phyloP scores from a whole-genome alignment of 2,329 filamentous ascomycete genomes.

The Nemania sp. region DNA sequence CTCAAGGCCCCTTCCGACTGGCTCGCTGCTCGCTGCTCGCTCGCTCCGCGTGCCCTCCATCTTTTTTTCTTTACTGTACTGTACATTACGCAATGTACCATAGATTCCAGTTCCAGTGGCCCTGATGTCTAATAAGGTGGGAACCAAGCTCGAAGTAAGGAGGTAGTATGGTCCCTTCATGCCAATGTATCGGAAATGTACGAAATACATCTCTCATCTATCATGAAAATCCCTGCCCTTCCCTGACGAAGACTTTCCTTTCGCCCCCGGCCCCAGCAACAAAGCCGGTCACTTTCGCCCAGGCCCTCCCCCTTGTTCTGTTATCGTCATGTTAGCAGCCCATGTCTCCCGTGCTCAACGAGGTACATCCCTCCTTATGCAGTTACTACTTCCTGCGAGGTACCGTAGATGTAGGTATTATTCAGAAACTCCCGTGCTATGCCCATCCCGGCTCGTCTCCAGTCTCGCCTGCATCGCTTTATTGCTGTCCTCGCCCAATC shows the following conservation, averaged over 20 bases:
- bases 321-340: slow-evolving; percentile 8
- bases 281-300: slow-evolving; percentile 20
- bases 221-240: slow-evolving; percentile 14
- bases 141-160: too few species aligned
- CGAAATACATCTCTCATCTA: slow-evolving; percentile 3
- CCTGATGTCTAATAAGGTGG: background rate
- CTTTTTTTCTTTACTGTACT: background rate
- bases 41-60: slow-evolving; percentile 12
- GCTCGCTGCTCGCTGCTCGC: slow-evolving; percentile 1
- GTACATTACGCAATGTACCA: slow-evolving; percentile 2
- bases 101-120: background rate
- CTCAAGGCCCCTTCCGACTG: background rate
- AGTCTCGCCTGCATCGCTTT: slow-evolving; percentile 39
- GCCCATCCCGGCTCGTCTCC: slow-evolving; percentile 25
- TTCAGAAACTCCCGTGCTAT: slow-evolving; percentile 31
- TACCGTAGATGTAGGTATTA: background rate
- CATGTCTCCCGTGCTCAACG: background rate
- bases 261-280: slow-evolving; percentile 4
- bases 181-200: too few species aligned
- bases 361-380: background rate
- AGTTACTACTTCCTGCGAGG: too few species aligned
- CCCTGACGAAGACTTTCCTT: slow-evolving; percentile 21
- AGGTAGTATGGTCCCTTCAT: too few species aligned
- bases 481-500: slow-evolving; percentile 41
- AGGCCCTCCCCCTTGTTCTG: slow-evolving; percentile 12